Base-by-base conservation (phyloP, 1,139 yeast species). In the Zygosaccharomyces pseudobailii region DNA sequence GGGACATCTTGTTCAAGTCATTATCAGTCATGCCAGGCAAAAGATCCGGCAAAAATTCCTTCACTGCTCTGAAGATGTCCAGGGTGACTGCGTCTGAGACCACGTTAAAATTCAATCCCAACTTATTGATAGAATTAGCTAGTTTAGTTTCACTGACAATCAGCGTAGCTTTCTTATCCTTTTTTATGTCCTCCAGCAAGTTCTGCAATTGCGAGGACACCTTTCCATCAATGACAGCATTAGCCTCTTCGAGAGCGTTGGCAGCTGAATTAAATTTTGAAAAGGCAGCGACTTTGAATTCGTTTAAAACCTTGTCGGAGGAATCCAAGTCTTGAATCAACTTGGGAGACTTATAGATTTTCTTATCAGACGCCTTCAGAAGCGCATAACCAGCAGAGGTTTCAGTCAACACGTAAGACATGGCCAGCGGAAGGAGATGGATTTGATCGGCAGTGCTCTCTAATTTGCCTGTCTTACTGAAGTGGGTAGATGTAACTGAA, bases 341-440 rank as follows among this genome's bases (percentile, higher is more conserved):
- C 51, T 81, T 68, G 45, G 86, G 70, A 28, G 95, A 84, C 75
- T 90, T 89, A 79, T 90, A 84, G 66, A 92, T 85, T 79, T 92
- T 92, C 78, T 92, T 92, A 77, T 92, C 97, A 56, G 96, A 84
- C 51, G 97, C 96, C 75, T 92, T 92, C 66, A 92, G 80, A 68
- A 92, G 79, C 68, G 97, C 97, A 69, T 92, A 92, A 68, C 98
- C 98, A 49, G 98, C 98, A 57, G 97, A 87, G 56, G 97, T 92
- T 77, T 92, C 98, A 54, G 97, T 87, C 70, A 92, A 82, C 66
- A 92, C 92, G 79, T 80, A 89, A 60, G 97, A 88, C 97, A 89
- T 89, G 47, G 40, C 47, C 47, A 38, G 37, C 35, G 41, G 3
- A 27, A 28, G 24, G 25, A 19, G 32, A 38, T 27, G n/a, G 17